Base-by-base conservation (phyloP, 768 basidiomycete genomes). In the Lanmaoa pseudosensibilis region DNA sequence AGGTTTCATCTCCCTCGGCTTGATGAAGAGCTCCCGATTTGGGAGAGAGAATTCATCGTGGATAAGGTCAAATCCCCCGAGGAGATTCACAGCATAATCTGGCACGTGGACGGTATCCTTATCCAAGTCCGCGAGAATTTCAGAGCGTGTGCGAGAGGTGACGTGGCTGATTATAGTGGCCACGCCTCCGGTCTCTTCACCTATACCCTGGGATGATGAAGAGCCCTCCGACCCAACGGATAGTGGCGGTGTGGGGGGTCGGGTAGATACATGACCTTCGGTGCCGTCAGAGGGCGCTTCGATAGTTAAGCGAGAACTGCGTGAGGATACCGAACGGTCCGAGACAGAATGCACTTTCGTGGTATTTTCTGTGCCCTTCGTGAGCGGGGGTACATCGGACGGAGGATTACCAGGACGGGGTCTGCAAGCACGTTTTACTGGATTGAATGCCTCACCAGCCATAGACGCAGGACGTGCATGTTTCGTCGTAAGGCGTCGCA, bases 11-110 rank as follows among this genome's bases (percentile, higher is more conserved):
- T 69, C 69, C 59, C 57, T 71, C 23, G 64, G 67, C 45, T 61
- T 71, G 51, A 58, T 55, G 46, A 71, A 71, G 21, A 69, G 13
- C 47, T 69, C 65, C 63, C 69, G 67, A 55, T 70, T 56, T n/a
- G 67, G 69, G 53, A 74, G 73, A 30, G 65, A 46, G 34, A 73
- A 57, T 32, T 74, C 62, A 46, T 75, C 64, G 49, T 71, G 67
- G 48, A 73, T 70, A 55, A 71, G 63, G 53, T 79, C 79, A 21
- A 81, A 72, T 15, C 68, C 74, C 27, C 76, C 73, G 50, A 81
- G 68, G 41, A 81, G 75, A 58, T 77, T 71, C 51, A 73, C 64
- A 6, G 78, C 78, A 54, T 81, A 81, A 49, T 74, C 75, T 10
- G 80, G 79, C 48, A 80, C 70, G 49, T 70, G 58, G 39, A 76